A percentile compares a stretch with the other conserved stretches of the same genome.
These are phyloP conservation scores for Amphichorda felina DNA, from an alignment of 2,329 filamentous ascomycete species.

Conservation along the genomic window DNA sequence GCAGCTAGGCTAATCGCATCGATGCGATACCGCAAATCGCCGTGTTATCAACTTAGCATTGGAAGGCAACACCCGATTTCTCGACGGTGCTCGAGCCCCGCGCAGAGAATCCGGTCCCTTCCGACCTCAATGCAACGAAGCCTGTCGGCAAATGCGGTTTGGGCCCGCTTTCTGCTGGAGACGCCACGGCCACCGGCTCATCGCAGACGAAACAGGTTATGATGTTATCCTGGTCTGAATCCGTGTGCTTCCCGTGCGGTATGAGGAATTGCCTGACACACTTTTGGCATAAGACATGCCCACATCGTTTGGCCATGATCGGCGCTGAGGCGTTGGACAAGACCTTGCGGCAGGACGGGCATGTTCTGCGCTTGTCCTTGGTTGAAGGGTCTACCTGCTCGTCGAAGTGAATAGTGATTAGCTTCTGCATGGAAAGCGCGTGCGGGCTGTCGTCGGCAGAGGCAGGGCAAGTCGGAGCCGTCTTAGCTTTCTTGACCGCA, in stretches of 20 bases:
- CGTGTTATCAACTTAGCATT: slow-evolving; percentile 46
- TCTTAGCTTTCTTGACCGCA: slow-evolving; percentile 50
- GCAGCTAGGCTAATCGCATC: neutral
- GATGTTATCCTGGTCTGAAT: slow-evolving; percentile 5
- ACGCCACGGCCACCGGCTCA: slow-evolving; percentile 50
- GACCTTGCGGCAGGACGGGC: slow-evolving; percentile 75
- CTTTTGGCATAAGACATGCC: slow-evolving; percentile 79
- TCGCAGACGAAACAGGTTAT: slow-evolving; percentile 75
- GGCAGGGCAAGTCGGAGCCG: slow-evolving; percentile 64
- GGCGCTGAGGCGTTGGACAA: slow-evolving; percentile 76
- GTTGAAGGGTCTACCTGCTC: slow-evolving; percentile 47
- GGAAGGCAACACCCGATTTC: slow-evolving; percentile 69
- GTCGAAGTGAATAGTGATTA: slow-evolving; percentile 67
- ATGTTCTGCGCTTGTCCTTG: slow-evolving; percentile 38
- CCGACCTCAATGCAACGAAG: slow-evolving; percentile 67
- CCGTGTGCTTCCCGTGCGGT: slow-evolving; percentile 32
- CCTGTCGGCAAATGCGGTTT: slow-evolving; percentile 56
- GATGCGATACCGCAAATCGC: neutral
- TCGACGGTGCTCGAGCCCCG: slow-evolving; percentile 75
- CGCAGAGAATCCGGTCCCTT: slow-evolving; percentile 87
- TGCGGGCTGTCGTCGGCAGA: slow-evolving; percentile 57
- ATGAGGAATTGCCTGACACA: slow-evolving; percentile 79
- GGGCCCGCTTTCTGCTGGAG: slow-evolving; percentile 23
- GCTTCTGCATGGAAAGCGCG: slow-evolving; percentile 62
- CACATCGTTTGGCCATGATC: slow-evolving; percentile 75